Evolutionary conservation across 306 rosid genomes (phyloP), one percentile per base, ranked within the genome.

Genomic region (Gleditsia sinensis): DNA sequence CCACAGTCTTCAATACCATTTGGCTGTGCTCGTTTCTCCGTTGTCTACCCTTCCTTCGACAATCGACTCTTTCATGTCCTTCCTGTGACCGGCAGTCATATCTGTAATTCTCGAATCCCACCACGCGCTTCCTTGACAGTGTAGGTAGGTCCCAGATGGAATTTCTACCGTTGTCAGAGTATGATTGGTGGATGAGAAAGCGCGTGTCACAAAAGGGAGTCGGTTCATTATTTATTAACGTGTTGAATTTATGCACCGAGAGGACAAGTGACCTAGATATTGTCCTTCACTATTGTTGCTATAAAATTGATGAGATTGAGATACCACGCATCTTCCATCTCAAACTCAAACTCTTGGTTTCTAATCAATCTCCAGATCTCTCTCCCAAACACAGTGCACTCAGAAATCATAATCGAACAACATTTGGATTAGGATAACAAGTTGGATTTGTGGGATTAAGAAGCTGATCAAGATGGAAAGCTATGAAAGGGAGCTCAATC

Each of bases 21-120:
- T 33, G 81, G 83, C 80, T 71, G 78, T 80, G 37, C 32, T 49
- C 81, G 90, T 82, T 77, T 36, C 75, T 19, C 54, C 36, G 0
- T 8, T 86, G 96, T 86, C 85, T 77, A 86, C 84, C 57, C 72
- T 49, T 36, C 43, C 30, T 27, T 9, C 7, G 75, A 67, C 96
- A 84, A 24, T 69, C 16, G 63, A 58, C 67, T 65, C 66, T 56
- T 62, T 51, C 75, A 48, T 88, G 94, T 82, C 73, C 24, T 75
- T 69, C 82, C 48, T 60, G 23, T 73, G 23, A 54, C 80, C 30
- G 77, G 63, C 86, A 73, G 25, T 62, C 77, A 62, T 20, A 69
- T 68, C 82, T 77, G 82, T 67, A 50, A 9, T 6, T 6, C 4
- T 7, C 1, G 3, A 8, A 3, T 9, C 14, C 16, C 54, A 0